Evolutionary conservation across 1,284 basidiomycete species (phyloP).

Genomic region (Cryptococcus sp.): DNA sequence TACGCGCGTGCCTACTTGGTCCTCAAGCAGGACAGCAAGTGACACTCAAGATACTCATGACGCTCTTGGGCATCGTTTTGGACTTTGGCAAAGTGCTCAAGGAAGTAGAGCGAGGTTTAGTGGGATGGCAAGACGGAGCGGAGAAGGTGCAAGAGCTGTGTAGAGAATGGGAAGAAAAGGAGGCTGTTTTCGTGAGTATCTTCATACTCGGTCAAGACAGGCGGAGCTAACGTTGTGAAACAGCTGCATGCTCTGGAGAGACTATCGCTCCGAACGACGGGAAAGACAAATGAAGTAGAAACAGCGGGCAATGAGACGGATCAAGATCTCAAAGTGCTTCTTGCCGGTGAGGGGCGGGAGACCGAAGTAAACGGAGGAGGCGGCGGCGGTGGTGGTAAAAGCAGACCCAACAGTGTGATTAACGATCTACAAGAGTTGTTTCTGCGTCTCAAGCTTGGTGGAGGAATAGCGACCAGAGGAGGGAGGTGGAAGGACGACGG

Average conservation of each 20-base stretch:
- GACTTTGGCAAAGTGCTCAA: slow-evolving; percentile 69
- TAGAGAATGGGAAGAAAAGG: slow-evolving; percentile 61
- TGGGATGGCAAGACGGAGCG: slow-evolving; percentile 63
- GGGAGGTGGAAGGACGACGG: neutral
- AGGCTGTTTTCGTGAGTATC: slow-evolving; percentile 61
- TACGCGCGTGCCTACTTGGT: slow-evolving; percentile 71
- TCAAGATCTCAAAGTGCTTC: slow-evolving; percentile 32
- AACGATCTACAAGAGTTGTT: slow-evolving; percentile 31
- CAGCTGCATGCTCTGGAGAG: slow-evolving; percentile 45
- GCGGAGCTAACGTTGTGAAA: slow-evolving; percentile 2
- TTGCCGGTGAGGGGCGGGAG: slow-evolving; percentile 24
- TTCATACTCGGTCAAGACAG: neutral
- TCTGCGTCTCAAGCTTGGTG: slow-evolving; percentile 21
- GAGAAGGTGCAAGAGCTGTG: slow-evolving; percentile 61
- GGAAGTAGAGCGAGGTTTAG: slow-evolving; percentile 60
- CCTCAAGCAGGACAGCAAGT: slow-evolving; percentile 65
- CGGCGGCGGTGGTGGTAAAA: neutral
- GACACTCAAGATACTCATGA: slow-evolving; percentile 64
- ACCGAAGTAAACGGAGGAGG: slow-evolving; percentile 9
- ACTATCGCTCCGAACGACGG: slow-evolving; percentile 32
- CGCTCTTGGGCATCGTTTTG: slow-evolving; percentile 66
- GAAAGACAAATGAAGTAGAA: neutral
- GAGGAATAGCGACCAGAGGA: neutral
- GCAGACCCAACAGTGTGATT: slow-evolving; percentile 1
- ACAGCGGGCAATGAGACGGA: slow-evolving; percentile 14